Conservation (phyloP, 495 filamentous ascomycete species). For the Penicillium atrosanguineum region DNA sequence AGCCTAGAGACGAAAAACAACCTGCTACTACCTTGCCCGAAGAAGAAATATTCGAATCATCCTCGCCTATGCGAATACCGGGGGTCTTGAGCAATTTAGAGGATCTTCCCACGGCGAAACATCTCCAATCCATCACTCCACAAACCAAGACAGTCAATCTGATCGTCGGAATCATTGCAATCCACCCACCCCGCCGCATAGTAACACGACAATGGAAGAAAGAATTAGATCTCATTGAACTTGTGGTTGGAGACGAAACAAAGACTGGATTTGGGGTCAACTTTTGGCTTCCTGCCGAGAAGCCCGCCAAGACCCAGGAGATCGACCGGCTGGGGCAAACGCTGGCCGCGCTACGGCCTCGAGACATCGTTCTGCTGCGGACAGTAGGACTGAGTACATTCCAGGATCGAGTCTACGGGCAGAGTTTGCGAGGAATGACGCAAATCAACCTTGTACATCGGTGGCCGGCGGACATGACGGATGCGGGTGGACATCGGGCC, state of each 20-base stretch:
- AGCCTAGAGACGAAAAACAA: slow-evolving; percentile 1
- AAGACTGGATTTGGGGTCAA: slow-evolving; percentile 76
- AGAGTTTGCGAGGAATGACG: slow-evolving; percentile 68
- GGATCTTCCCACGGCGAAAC: slow-evolving; percentile 65
- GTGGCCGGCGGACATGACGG: slow-evolving; percentile 37
- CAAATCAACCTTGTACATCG: slow-evolving; percentile 66
- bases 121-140: slow-evolving; percentile 67
- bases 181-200: slow-evolving; percentile 62
- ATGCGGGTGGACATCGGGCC: slow-evolving; percentile 32
- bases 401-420: slow-evolving; percentile 71
- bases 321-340: slow-evolving; percentile 33
- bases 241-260: slow-evolving; percentile 85
- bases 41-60: slow-evolving; percentile 10
- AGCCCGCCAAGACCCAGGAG: slow-evolving; percentile 21
- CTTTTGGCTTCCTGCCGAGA: slow-evolving; percentile 65
- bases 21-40: slow-evolving; percentile 13
- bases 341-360: slow-evolving; percentile 54
- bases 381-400: slow-evolving; percentile 77
- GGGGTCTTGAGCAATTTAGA: slow-evolving; percentile 59
- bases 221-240: slow-evolving; percentile 64
- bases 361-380: slow-evolving; percentile 72
- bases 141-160: slow-evolving; percentile 79
- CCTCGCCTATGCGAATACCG: slow-evolving; percentile 18
- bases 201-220: slow-evolving; percentile 47
- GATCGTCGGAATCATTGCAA: slow-evolving; percentile 72